Percentiles rank a stretch among this genome's conserved stretches.
Conservation (phyloP, 192 early-diverging fungal species). For the Lobosporangium transversale region DNA sequence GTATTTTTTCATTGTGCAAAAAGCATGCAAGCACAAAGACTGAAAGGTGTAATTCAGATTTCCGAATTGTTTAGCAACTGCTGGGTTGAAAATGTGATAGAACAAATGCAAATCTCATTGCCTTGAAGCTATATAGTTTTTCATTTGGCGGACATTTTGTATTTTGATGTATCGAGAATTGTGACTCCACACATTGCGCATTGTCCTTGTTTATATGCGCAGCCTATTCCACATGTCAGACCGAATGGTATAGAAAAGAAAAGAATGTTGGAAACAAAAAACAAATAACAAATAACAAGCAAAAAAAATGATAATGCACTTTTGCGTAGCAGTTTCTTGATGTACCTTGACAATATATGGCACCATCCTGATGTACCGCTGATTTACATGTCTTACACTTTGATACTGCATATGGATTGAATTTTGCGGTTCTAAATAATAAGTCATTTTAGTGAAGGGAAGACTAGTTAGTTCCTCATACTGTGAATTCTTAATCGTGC, state of each 20-base stretch:
- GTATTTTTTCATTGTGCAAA: too few species aligned
- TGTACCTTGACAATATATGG: conserved; percentile 72
- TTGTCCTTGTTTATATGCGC: conserved; percentile 70
- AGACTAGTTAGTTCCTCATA: too few species aligned
- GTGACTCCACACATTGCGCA: conserved; percentile 71
- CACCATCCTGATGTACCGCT: conserved; percentile 66
- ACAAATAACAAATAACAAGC: neutral
- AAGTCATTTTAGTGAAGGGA: neutral
- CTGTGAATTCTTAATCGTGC: too few species aligned
- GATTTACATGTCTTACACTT: conserved; percentile 73
- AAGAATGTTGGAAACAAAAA: too few species aligned
- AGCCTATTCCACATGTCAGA: too few species aligned
- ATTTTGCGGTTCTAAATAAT: conserved; percentile 49
- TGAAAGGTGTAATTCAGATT: too few species aligned
- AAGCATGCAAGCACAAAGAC: too few species aligned
- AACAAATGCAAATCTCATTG: too few species aligned
- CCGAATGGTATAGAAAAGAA: too few species aligned
- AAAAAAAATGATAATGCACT: neutral
- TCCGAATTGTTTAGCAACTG: too few species aligned
- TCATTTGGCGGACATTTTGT: conserved; percentile 71
- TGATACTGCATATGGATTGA: conserved; percentile 62
- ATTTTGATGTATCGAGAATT: conserved; percentile 63
- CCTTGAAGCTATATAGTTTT: too few species aligned
- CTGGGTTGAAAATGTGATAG: too few species aligned
- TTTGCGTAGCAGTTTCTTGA: neutral